phyloP scores from a whole-genome alignment of 139 green algal genomes.

The Trebouxia sp. region DNA sequence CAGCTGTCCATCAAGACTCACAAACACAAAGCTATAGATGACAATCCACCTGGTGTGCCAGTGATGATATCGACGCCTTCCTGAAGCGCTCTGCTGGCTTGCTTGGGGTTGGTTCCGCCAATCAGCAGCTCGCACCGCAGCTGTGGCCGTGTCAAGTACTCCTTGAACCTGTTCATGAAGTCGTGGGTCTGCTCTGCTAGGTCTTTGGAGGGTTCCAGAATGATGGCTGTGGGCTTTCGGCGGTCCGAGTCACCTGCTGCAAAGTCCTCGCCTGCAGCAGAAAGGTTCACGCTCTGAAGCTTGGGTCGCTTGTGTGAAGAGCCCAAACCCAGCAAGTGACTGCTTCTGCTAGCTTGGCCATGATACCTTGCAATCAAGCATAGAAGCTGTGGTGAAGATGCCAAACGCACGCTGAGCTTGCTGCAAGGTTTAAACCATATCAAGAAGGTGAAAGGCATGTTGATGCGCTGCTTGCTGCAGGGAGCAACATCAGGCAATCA shows the following conservation, averaged over 20 bases:
- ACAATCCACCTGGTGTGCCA: constrained; percentile 64
- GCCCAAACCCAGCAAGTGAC: too few species aligned
- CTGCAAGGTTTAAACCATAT: too few species aligned
- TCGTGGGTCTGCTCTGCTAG: constrained; percentile 84
- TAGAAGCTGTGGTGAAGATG: too few species aligned
- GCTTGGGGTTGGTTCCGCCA: constrained; percentile 57
- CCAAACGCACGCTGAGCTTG: too few species aligned
- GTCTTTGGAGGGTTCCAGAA: constrained; percentile 80
- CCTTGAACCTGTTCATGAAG: constrained; percentile 52
- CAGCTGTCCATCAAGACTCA: neutral
- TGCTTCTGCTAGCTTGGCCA: too few species aligned
- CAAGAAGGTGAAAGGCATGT: too few species aligned
- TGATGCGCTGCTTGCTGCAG: too few species aligned
- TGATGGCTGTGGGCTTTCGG: constrained; percentile 64
- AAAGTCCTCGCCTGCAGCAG: constrained; percentile 26
- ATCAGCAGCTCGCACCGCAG: constrained; percentile 64
- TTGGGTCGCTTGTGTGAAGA: too few species aligned
- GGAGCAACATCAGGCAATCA: too few species aligned
- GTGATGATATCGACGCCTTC: constrained; percentile 75
- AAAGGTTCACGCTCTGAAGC: too few species aligned
- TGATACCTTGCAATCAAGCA: too few species aligned
- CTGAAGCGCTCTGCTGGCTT: constrained; percentile 46
- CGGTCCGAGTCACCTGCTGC: constrained; percentile 16
- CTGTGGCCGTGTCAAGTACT: constrained; percentile 51
- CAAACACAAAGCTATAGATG: neutral